Evolutionary conservation across 805 yeast species (phyloP), one percentile per base, ranked within the genome.

Genomic region (Ogataea philodendri): DNA sequence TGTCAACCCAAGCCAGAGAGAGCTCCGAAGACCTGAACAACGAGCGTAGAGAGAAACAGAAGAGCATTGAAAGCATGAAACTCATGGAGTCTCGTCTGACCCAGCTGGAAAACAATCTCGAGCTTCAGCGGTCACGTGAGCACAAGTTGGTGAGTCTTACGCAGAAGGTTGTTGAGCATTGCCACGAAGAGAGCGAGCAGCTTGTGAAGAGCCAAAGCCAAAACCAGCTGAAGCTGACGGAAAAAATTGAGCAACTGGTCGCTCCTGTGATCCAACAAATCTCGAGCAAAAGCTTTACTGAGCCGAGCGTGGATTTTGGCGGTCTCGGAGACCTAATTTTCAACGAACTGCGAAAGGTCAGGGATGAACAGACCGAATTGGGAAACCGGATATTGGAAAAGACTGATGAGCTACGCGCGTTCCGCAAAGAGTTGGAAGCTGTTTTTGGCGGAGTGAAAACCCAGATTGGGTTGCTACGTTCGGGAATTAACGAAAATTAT

Each of bases 1-100:
- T 73, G 16, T 54, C 53, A 19, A 54, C 59, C 21, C 72, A 71
- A 42, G 59, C 67, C 54, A 25, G 42, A 40, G 26, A 35, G 54
- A 42, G 49, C 18, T 35, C 27, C 16, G 44, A 48, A 18, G 40
- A 46, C 20, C 22, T 38, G 14, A 50, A 52, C 20, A 10, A 5
- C 6, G 51, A 50, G 35, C 52, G 42, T 20, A 41, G 36, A 13
- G 54, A 59, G 26, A 59, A 51, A 15, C 18, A 37, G 9, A 52
- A 46, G 30, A 36, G 49, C 8, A 30, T 51, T 26, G 26, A 11
- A 9, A 34, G 32, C 15, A 20, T 44, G 9, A 28, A 50, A 33
- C 45, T 46, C 16, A 52, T 55, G 35, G 70, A 67, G 34, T 32
- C 47, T 20, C 54, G 51, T 25, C 35, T 67, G 15, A 47, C 59